Conservation (phyloP, 495 filamentous ascomycete genomes). For the Neurospora cerealis region DNA sequence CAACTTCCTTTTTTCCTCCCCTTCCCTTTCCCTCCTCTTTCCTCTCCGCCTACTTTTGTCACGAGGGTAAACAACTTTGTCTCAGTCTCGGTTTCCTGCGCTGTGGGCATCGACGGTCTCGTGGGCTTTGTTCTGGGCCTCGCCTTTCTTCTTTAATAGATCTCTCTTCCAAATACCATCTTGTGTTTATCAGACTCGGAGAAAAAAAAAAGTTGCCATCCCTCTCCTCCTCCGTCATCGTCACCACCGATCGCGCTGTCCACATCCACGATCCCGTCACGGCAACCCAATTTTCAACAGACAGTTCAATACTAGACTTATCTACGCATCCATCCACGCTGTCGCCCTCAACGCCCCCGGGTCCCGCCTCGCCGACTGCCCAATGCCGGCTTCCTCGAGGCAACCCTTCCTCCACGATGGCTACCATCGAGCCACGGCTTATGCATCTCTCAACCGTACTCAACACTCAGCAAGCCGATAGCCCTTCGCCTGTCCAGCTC, state of each 20-base stretch:
- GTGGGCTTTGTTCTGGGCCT: background rate
- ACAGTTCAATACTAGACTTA: background rate
- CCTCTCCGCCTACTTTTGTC: background rate
- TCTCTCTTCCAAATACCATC: background rate
- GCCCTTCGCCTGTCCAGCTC: slow-evolving; percentile 35
- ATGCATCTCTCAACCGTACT: slow-evolving; percentile 37
- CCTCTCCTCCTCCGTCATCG: background rate
- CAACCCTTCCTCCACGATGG: slow-evolving; percentile 33
- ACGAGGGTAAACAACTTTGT: background rate
- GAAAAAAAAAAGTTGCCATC: background rate
- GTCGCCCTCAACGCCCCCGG: background rate
- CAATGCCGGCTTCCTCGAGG: slow-evolving; percentile 22
- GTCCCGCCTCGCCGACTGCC: slow-evolving; percentile 4
- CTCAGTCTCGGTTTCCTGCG: background rate
- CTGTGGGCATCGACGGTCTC: background rate
- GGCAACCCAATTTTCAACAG: background rate
- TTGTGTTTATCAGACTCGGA: background rate
- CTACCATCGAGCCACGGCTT: slow-evolving; percentile 49
- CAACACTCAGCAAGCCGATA: slow-evolving; percentile 36
- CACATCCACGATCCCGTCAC: background rate
- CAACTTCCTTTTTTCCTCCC: slow-evolving; percentile 14
- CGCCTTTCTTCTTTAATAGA: background rate
- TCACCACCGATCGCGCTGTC: background rate
- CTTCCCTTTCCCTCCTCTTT: slow-evolving; percentile 6
- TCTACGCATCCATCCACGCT: background rate